Percentiles rank a stretch among this genome's conserved stretches.
These are phyloP conservation scores for Rhynchospora tenuis DNA, from an alignment of 176 grass and related monocot genomes.

Conservation along the genomic window DNA sequence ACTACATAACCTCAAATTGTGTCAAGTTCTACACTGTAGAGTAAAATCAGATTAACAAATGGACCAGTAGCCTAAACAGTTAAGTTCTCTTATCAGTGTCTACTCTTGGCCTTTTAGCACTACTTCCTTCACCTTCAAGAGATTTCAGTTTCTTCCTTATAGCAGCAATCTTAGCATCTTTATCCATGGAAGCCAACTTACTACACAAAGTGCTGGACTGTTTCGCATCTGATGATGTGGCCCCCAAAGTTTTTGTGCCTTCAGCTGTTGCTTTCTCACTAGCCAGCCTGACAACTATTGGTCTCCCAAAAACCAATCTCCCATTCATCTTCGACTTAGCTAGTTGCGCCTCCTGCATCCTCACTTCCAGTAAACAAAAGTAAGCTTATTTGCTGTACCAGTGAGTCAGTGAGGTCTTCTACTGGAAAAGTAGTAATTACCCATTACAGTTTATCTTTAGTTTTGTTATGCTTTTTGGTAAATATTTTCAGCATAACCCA, in stretches of 20 bases:
- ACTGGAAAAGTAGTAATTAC: neutral
- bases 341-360: slow-evolving; percentile 81
- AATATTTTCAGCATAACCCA: neutral
- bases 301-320: slow-evolving; percentile 54
- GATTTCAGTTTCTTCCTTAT: slow-evolving; percentile 78
- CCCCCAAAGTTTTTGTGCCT: slow-evolving; percentile 4
- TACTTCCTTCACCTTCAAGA: slow-evolving; percentile 53
- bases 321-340: slow-evolving; percentile 92
- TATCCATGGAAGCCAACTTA: slow-evolving; percentile 42
- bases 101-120: slow-evolving; percentile 62
- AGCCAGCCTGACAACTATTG: slow-evolving; percentile 73
- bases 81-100: neutral
- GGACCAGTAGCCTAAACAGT: neutral
- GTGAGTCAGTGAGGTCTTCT: neutral
- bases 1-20: neutral
- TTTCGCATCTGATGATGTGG: slow-evolving; percentile 32
- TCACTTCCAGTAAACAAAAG: slow-evolving; percentile 78
- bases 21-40: neutral
- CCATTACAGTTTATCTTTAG: neutral
- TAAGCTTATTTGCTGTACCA: slow-evolving; percentile 35
- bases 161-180: slow-evolving; percentile 70
- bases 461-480: neutral
- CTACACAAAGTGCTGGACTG: slow-evolving; percentile 24
- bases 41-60: neutral
- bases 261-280: slow-evolving; percentile 55